phyloP scores from a whole-genome alignment of 768 basidiomycete species.

The Kwoniella heveanensis region DNA sequence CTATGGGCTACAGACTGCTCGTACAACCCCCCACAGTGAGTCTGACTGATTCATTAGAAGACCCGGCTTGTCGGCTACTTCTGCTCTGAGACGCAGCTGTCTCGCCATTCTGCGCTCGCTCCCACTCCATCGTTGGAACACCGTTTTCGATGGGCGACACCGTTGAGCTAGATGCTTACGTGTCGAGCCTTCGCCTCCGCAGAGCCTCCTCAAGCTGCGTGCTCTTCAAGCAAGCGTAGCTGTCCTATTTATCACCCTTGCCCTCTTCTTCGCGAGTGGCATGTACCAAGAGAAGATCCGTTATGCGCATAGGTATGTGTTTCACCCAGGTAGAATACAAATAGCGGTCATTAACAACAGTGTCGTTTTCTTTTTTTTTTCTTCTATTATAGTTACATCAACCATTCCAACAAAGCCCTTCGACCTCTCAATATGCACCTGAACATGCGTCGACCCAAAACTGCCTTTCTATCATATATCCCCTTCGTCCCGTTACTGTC shows the following conservation, averaged over 20 bases:
- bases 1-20: slow-evolving; percentile 73
- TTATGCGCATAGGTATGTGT: slow-evolving; percentile 81
- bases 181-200: neutral
- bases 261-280: slow-evolving; percentile 93
- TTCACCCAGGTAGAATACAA: too few species aligned
- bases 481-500: slow-evolving; percentile 24
- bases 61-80: too few species aligned
- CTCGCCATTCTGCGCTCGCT: too few species aligned
- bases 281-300: slow-evolving; percentile 95
- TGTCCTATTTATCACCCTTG: slow-evolving; percentile 83
- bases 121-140: neutral
- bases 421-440: slow-evolving; percentile 95
- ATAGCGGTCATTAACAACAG: too few species aligned
- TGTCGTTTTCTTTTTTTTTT: neutral
- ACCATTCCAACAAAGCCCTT: slow-evolving; percentile 88
- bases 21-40: slow-evolving; percentile 58
- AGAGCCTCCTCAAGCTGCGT: slow-evolving; percentile 64
- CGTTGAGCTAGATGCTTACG: too few species aligned
- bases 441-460: slow-evolving; percentile 75
- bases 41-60: neutral
- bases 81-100: too few species aligned
- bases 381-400: slow-evolving; percentile 72
- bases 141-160: neutral
- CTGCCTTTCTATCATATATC: slow-evolving; percentile 27
- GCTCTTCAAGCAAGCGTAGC: slow-evolving; percentile 70